A percentile compares a stretch with the other conserved stretches of the same genome.
Conservation (phyloP, 2,329 filamentous ascomycete genomes). For the Venturia aucupariae region DNA sequence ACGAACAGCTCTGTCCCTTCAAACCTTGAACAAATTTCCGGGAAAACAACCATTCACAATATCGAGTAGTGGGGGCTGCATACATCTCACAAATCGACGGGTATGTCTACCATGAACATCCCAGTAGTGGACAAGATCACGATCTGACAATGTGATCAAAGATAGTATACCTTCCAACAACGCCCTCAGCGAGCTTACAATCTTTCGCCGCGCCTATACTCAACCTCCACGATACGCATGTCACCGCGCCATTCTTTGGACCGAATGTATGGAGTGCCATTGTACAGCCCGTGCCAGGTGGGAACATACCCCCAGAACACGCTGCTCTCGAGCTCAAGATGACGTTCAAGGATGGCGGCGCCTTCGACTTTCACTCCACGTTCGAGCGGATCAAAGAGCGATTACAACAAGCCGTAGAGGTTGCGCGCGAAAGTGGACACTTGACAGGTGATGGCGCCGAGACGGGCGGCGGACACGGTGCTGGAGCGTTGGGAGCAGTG, state of each 20-base stretch:
- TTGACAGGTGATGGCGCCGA: conserved; percentile 34
- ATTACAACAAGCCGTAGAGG: conserved; percentile 69
- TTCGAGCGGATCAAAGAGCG: conserved; percentile 82
- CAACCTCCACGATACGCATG: conserved; percentile 76
- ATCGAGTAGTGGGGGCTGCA: conserved; percentile 64
- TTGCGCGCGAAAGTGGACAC: conserved; percentile 55
- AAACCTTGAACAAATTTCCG: conserved; percentile 57
- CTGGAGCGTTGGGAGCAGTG: conserved; percentile 37
- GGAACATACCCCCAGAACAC: conserved; percentile 67
- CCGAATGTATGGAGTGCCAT: conserved; percentile 81
- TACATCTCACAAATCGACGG: conserved; percentile 77
- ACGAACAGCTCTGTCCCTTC: conserved; percentile 66
- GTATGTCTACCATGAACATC: conserved; percentile 42
- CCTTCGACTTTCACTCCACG: conserved; percentile 75
- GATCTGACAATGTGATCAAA: conserved; percentile 28
- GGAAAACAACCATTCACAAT: conserved; percentile 56
- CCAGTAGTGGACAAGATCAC: conserved; percentile 19
- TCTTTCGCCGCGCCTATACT: conserved; percentile 86
- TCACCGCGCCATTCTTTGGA: conserved; percentile 84
- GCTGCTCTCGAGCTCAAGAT: conserved; percentile 71
- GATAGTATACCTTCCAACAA: conserved; percentile 79
- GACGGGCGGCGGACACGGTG: conserved; percentile 24
- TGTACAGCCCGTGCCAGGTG: conserved; percentile 71
- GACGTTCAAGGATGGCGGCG: conserved; percentile 91
- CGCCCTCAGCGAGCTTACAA: conserved; percentile 59